Conservation (phyloP, 179 eudicot species). For the Beta macrorhiza region DNA sequence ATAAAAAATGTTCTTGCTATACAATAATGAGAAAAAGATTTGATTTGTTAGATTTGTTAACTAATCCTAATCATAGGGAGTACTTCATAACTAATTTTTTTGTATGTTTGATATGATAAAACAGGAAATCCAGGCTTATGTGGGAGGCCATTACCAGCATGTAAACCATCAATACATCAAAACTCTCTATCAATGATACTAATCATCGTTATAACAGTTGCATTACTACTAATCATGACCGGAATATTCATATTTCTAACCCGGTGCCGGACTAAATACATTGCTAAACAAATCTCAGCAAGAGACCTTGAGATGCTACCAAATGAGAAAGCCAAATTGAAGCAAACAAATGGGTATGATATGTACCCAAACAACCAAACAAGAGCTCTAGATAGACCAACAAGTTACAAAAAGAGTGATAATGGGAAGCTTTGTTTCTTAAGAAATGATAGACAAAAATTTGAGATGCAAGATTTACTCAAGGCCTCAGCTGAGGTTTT, state of each 20-base stretch:
- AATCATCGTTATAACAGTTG: conserved; percentile 36
- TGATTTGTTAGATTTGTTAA: too few species aligned
- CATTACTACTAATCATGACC: conserved; percentile 34
- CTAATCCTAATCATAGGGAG: too few species aligned
- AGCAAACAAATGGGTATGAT: conserved; percentile 15
- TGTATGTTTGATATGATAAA: background rate
- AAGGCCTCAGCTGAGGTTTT: conserved; percentile 79
- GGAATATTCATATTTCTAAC: conserved; percentile 22
- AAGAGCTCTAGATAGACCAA: conserved; percentile 35
- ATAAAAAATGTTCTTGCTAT: too few species aligned
- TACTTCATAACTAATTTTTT: background rate
- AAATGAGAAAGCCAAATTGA: conserved; percentile 22
- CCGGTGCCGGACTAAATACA: background rate
- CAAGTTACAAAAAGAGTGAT: conserved; percentile 43
- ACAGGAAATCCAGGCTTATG: conserved; percentile 63
- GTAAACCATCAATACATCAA: conserved; percentile 33
- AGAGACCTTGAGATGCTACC: conserved; percentile 26
- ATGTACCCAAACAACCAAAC: conserved; percentile 12
- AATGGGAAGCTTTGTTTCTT: conserved; percentile 61
- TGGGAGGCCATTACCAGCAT: conserved; percentile 49
- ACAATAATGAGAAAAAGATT: too few species aligned
- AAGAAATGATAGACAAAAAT: conserved; percentile 54
- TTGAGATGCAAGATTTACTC: conserved; percentile 73
- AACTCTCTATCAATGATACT: conserved; percentile 22
- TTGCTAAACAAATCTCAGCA: conserved; percentile 16